Evolutionary conservation across 2,329 filamentous ascomycete species (phyloP), one percentile per base, ranked within the genome.

Genomic region (Diaporthe ampelina): DNA sequence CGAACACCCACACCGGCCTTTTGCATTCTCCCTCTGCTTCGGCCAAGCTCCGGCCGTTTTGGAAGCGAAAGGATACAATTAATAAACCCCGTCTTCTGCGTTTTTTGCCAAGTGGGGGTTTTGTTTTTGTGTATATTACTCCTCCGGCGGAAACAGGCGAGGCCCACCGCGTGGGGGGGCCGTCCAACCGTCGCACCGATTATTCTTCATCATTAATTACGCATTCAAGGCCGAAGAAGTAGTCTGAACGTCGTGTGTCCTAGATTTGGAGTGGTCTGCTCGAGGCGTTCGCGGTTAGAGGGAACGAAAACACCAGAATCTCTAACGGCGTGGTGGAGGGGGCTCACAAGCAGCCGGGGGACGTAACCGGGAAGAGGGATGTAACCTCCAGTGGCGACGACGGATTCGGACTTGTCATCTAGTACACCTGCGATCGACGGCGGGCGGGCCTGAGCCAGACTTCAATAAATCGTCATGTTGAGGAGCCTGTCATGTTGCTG

Each of bases 121-220:
- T 63, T 58, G 61, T 52, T 72, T 67, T 61, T 76, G 67, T 76
- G 72, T 75, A 76, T 70, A 76, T 69, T 74, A 72, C 43, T 71
- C 59, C 63, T 70, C 56, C 59, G 71, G 71, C 71, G 72, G 71
- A 58, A 35, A 61, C 43, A 48, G 72, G 52, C 57, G 54, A 40
- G 69, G 70, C 11, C 26, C 57, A 63, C 50, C 7, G 58, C 43
- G 43, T 19, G 48, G 65, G 19, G 19, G 32, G 65, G 50, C 52
- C n/a, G 52, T 68, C 59, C 19, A 24, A 43, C 45, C 37, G 56
- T 54, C 71, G 69, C 48, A 59, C 45, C 61, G 32, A 50, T 69
- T 72, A 69, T 50, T 37, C 70, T 72, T 63, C 52, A 72, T 35
- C 52, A 72, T 43, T 73, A 75, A 75, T 73, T 59, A 63, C 73